Conservation (phyloP, 2,329 filamentous ascomycete species). For the Arthrobotrys sphaeroides region DNA sequence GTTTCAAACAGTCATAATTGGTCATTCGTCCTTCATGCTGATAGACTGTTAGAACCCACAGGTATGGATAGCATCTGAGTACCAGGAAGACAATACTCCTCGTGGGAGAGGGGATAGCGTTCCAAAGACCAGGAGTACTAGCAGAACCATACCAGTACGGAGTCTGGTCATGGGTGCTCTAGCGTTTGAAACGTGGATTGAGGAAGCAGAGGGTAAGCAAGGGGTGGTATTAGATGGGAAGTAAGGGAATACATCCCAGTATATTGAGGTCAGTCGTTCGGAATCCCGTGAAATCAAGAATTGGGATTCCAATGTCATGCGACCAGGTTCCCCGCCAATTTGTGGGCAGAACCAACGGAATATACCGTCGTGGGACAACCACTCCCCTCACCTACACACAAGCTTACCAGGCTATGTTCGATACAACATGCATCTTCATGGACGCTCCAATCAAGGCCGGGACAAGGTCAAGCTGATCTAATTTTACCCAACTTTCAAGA, state of each 20-base stretch:
- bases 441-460: too few relatives aligned
- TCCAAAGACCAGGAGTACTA: constrained; percentile 28
- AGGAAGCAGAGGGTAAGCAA: constrained; percentile 31
- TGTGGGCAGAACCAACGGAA: not conserved
- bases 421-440: too few relatives aligned
- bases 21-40: constrained; percentile 9
- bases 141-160: constrained; percentile 13
- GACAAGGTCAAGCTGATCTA: too few relatives aligned
- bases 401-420: too few relatives aligned
- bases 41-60: constrained; percentile 61
- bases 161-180: constrained; percentile 40
- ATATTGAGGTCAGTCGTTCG: not conserved
- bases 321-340: not conserved
- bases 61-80: constrained; percentile 59
- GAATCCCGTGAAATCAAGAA: not conserved
- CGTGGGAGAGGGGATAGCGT: not conserved
- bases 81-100: constrained; percentile 36
- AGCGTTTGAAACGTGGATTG: constrained; percentile 42
- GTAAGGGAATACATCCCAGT: not conserved
- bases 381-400: not conserved
- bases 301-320: not conserved
- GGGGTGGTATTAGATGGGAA: not conserved
- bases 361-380: not conserved
- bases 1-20: constrained; percentile 56
- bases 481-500: too few relatives aligned